A percentile compares a stretch with the other conserved stretches of the same genome.
Conservation (phyloP, 495 filamentous ascomycete genomes). For the Echria macrotheca region DNA sequence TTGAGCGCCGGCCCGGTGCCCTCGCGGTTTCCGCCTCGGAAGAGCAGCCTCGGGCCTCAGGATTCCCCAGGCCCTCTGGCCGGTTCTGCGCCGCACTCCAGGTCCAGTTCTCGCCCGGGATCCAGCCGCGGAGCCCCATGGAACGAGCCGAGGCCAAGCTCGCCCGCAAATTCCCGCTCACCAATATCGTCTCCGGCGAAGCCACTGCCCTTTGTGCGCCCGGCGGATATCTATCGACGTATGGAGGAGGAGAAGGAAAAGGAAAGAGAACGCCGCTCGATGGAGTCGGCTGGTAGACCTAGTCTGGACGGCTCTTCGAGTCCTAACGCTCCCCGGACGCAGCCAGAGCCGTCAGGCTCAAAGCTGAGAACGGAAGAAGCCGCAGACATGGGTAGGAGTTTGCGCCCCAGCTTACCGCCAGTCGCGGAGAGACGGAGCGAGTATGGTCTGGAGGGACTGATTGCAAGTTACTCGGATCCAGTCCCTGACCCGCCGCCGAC, state of each 20-base stretch:
- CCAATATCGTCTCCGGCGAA: slow-evolving; percentile 31
- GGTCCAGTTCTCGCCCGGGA: slow-evolving; percentile 17
- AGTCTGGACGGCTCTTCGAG: slow-evolving; percentile 34
- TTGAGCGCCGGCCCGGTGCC: slow-evolving; percentile 22
- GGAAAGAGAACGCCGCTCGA: slow-evolving; percentile 42
- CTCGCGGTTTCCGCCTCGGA: slow-evolving; percentile 49
- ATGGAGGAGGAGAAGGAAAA: slow-evolving; percentile 60
- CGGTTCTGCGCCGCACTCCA: slow-evolving; percentile 15
- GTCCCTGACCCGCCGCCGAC: too few relatives aligned
- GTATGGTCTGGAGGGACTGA: slow-evolving; percentile 44
- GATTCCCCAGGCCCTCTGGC: slow-evolving; percentile 23
- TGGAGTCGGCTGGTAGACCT: slow-evolving; percentile 44
- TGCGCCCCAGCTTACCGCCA: slow-evolving; percentile 43
- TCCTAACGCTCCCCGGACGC: not conserved
- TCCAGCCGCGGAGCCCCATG: slow-evolving; percentile 26
- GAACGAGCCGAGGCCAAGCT: slow-evolving; percentile 28
- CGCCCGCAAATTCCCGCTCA: slow-evolving; percentile 24
- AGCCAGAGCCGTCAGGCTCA: slow-evolving; percentile 9
- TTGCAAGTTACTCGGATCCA: slow-evolving; percentile 24
- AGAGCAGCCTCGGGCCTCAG: slow-evolving; percentile 54
- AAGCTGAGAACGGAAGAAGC: slow-evolving; percentile 24
- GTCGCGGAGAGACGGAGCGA: slow-evolving; percentile 56
- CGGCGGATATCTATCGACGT: slow-evolving; percentile 74
- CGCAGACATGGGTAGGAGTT: slow-evolving; percentile 26
- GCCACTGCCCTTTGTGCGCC: slow-evolving; percentile 60